These are phyloP conservation scores for Coniferiporia sulphurascens DNA, from an alignment of 1,284 basidiomycete genomes.

Conservation along the genomic window DNA sequence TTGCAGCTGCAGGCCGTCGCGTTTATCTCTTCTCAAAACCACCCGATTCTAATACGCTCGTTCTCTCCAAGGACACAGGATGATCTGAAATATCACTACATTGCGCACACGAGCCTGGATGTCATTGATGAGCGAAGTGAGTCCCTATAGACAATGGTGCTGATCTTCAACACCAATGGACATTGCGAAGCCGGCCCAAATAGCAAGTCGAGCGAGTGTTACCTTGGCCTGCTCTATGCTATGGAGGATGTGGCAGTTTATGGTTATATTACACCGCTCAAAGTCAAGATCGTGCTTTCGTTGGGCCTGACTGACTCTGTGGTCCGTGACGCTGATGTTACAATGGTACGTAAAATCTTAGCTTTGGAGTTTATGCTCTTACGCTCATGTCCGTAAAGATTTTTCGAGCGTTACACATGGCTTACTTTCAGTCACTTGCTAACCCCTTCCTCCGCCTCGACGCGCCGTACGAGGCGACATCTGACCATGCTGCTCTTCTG, in stretches of 20 bases:
- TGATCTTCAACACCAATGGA: conserved; percentile 19
- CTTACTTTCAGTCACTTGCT: conserved; percentile 69
- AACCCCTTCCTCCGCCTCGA: conserved; percentile 74
- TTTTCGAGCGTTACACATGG: conserved; percentile 78
- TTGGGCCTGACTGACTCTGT: conserved; percentile 72
- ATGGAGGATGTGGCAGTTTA: conserved; percentile 83
- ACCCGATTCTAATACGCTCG: conserved; percentile 71
- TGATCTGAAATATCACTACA: conserved; percentile 77
- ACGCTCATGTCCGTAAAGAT: conserved; percentile 39
- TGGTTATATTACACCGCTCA: conserved; percentile 77
- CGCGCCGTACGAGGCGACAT: conserved; percentile 37
- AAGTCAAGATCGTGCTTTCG: conserved; percentile 74
- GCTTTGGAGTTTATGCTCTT: not conserved
- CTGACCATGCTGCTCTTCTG: conserved; percentile 51
- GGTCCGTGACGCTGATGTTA: conserved; percentile 70
- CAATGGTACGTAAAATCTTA: conserved; percentile 41
- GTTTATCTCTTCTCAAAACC: conserved; percentile 75
- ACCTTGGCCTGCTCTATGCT: conserved; percentile 70
- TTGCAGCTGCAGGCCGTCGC: conserved; percentile 72
- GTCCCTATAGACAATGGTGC: conserved; percentile 17
- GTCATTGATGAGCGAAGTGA: conserved; percentile 72
- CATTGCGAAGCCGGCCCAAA: conserved; percentile 30
- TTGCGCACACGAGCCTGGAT: conserved; percentile 76
- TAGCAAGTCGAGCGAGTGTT: conserved; percentile 63
- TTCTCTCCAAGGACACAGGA: conserved; percentile 54